phyloP scores from a whole-genome alignment of 768 basidiomycete genomes.

The Rubroboletus satanas region DNA sequence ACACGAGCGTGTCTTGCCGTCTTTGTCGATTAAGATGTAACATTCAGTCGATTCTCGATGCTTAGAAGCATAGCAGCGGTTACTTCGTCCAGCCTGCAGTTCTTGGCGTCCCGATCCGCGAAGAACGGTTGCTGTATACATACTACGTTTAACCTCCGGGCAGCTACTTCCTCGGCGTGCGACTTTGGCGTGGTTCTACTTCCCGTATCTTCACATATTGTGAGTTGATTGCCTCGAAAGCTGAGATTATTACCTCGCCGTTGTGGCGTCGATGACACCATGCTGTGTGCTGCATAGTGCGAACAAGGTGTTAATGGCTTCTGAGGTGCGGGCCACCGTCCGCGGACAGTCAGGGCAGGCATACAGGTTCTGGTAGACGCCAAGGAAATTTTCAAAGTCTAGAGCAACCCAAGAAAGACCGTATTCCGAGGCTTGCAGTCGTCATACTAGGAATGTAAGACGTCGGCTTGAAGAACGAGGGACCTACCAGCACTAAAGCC shows the following conservation, averaged over 20 bases:
- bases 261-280: neutral
- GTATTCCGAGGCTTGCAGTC: neutral
- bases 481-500: neutral
- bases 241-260: slow-evolving; percentile 10
- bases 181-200: neutral
- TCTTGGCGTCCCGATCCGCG: slow-evolving; percentile 21
- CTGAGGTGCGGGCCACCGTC: neutral
- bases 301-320: neutral
- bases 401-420: neutral
- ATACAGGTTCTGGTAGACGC: neutral
- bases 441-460: slow-evolving; percentile 2
- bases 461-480: neutral
- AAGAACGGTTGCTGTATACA: neutral
- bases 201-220: neutral
- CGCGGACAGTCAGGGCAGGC: slow-evolving; percentile 4
- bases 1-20: neutral
- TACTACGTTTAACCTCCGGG: neutral
- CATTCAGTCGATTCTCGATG: neutral
- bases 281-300: neutral
- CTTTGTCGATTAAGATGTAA: slow-evolving; percentile 11
- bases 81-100: neutral
- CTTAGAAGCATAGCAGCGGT: neutral
- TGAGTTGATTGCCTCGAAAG: neutral
- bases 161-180: neutral
- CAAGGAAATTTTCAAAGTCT: slow-evolving; percentile 10